Evolutionary conservation across 2,329 filamentous ascomycete genomes (phyloP), one percentile per base, ranked within the genome.

Genomic region (Elsinoe arachidis): DNA sequence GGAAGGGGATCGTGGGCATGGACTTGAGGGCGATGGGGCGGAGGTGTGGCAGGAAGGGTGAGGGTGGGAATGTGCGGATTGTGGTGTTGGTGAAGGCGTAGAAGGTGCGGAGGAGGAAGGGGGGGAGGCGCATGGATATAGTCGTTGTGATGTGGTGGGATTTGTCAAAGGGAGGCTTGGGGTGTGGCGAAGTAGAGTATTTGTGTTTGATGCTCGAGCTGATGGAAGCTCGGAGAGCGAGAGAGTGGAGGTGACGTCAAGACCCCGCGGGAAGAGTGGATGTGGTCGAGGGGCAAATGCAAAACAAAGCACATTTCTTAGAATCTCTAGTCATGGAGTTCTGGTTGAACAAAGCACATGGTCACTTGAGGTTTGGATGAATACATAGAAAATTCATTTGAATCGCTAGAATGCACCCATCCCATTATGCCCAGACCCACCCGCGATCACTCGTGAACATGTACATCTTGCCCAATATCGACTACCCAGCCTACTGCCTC

Each of bases 1-100:
- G 67, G 64, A 96, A 88, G 1, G 90, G 87, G 66, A 95, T 86
- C 1, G 80, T 80, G 55, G 88, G 85, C 82, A 92, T 90, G 65
- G 87, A 86, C 68, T 73, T 75, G 58, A 80, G 64, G 58, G 72
- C 65, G 44, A 68, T 73, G 39, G 64, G 64, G 65, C 72, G 67
- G 64, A 63, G 72, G 65, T 61, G 63, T 58, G 66, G 71, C 64
- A 65, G 69, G 34, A 69, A 62, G 55, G 62, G 63, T 10, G 49
- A 14, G 66, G 65, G 62, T 55, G 61, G 67, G 58, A 70, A 63
- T 23, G 72, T 55, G 51, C 66, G 64, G 33, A 67, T 52, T 7
- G 73, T 77, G 39, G 72, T 72, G 68, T 77, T 79, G 61, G 68
- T 69, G 65, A 75, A 68, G 47, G 75, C 69, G 68, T 77, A 73